These are phyloP conservation scores for Backusella tuberculispora DNA, from an alignment of 192 early-diverging fungal species.

Conservation along the genomic window DNA sequence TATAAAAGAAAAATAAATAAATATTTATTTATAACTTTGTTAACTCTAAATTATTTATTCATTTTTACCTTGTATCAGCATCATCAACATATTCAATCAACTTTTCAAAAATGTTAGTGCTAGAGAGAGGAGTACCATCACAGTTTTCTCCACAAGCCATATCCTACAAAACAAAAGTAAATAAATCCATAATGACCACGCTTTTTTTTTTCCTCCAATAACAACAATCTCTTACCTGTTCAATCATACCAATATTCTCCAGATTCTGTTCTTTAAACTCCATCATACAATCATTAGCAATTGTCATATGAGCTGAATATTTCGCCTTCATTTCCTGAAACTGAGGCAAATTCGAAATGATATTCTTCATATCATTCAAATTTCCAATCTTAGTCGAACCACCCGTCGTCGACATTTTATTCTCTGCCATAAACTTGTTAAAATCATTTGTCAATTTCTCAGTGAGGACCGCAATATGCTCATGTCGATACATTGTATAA, in stretches of 20 bases:
- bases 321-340: slow-evolving; percentile 81
- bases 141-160: slow-evolving; percentile 80
- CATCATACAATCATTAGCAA: slow-evolving; percentile 82
- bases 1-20: background rate
- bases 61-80: slow-evolving; percentile 55
- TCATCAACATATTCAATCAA: slow-evolving; percentile 79
- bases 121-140: slow-evolving; percentile 53
- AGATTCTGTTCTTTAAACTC: slow-evolving; percentile 76
- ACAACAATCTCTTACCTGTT: slow-evolving; percentile 60
- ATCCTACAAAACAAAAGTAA: slow-evolving; percentile 46
- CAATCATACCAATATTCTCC: slow-evolving; percentile 71
- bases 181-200: background rate
- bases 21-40: background rate
- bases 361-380: slow-evolving; percentile 86
- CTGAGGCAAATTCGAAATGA: slow-evolving; percentile 81
- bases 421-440: slow-evolving; percentile 80
- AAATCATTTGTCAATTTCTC: slow-evolving; percentile 76
- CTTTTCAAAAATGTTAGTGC: slow-evolving; percentile 40
- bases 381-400: slow-evolving; percentile 27
- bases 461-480: slow-evolving; percentile 81
- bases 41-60: background rate
- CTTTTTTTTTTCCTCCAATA: background rate
- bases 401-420: slow-evolving; percentile 56
- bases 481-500: slow-evolving; percentile 77
- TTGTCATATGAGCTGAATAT: slow-evolving; percentile 86